Conservation (phyloP, 805 yeast genomes). For the Danielozyma ontarioensis region DNA sequence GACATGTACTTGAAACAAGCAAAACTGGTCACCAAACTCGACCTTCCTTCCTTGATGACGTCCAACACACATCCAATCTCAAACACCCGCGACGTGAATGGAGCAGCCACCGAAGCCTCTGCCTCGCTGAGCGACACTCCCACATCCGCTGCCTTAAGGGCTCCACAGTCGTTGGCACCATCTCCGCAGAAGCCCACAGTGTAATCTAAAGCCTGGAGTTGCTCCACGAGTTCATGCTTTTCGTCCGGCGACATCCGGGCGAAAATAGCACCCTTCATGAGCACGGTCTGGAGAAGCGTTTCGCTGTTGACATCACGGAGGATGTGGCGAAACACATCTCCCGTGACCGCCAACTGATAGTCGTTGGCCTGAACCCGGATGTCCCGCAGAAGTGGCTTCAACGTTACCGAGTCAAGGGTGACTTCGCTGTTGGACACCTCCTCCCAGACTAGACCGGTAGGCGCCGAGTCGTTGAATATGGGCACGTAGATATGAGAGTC, state of each 20-base stretch:
- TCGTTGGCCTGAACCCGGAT: conserved; percentile 25
- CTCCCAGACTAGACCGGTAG: conserved; percentile 55
- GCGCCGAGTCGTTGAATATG: conserved; percentile 24
- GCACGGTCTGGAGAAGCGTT: conserved; percentile 45
- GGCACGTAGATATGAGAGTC: conserved; percentile 49
- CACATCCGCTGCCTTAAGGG: conserved; percentile 94
- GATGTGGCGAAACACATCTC: conserved; percentile 81
- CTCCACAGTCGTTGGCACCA: conserved; percentile 99
- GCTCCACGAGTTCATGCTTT: conserved; percentile 90
- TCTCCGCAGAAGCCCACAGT: conserved; percentile 98
- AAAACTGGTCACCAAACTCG: conserved; percentile 90
- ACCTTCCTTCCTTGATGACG: conserved; percentile 91
- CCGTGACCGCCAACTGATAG: conserved; percentile 81
- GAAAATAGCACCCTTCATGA: conserved; percentile 71
- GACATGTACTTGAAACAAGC: conserved; percentile 98
- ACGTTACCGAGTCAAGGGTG: conserved; percentile 58
- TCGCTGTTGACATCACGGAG: conserved; percentile 49
- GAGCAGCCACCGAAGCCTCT: conserved; percentile 98
- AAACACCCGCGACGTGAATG: conserved; percentile 86
- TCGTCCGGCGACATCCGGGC: conserved; percentile 99
- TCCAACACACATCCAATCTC: conserved; percentile 91
- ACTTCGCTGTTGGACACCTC: conserved; percentile 56
- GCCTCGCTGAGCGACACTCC: conserved; percentile 96
- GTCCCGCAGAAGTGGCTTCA: conserved; percentile 39
- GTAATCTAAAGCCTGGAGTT: conserved; percentile 77